phyloP scores from a whole-genome alignment of 192 early-diverging fungal species.

The Podila clonocystis region DNA sequence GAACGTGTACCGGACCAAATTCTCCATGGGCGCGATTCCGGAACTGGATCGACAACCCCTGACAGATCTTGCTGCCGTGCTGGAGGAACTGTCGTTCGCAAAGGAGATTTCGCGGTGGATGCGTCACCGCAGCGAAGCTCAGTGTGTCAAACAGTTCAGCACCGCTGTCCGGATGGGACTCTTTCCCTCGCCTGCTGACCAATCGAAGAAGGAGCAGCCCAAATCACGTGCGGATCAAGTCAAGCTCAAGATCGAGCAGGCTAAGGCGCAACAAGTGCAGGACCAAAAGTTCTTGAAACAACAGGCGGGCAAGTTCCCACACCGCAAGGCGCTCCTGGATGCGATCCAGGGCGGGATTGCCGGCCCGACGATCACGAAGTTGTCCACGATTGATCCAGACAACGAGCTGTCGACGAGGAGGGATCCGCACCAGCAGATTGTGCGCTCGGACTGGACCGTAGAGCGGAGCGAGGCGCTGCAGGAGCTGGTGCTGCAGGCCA shows the following conservation, averaged over 20 bases:
- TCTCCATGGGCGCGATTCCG: not conserved
- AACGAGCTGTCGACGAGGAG: not conserved
- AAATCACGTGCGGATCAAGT: not conserved
- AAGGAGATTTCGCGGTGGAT: slow-evolving; percentile 41
- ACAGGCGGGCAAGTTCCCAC: not conserved
- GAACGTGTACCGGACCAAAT: slow-evolving; percentile 4
- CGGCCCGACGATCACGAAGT: slow-evolving; percentile 8
- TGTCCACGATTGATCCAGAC: not conserved
- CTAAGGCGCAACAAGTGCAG: not conserved
- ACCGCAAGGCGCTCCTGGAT: not conserved
- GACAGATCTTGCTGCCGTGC: not conserved
- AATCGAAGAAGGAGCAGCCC: not conserved
- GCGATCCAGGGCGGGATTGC: slow-evolving; percentile 11
- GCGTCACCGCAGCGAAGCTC: slow-evolving; percentile 23
- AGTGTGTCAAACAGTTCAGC: slow-evolving; percentile 22
- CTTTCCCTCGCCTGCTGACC: too few relatives aligned
- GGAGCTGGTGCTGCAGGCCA: slow-evolving; percentile 18
- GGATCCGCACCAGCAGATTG: slow-evolving; percentile 11
- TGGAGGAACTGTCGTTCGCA: slow-evolving; percentile 6
- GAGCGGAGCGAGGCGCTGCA: slow-evolving; percentile 9
- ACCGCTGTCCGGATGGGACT: not conserved
- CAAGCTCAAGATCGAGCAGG: not conserved
- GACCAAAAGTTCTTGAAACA: not conserved
- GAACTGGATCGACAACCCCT: not conserved
- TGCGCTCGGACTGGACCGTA: slow-evolving; percentile 34